Conservation (phyloP, 352 stramenopile species). For the Achlya hypogyna region DNA sequence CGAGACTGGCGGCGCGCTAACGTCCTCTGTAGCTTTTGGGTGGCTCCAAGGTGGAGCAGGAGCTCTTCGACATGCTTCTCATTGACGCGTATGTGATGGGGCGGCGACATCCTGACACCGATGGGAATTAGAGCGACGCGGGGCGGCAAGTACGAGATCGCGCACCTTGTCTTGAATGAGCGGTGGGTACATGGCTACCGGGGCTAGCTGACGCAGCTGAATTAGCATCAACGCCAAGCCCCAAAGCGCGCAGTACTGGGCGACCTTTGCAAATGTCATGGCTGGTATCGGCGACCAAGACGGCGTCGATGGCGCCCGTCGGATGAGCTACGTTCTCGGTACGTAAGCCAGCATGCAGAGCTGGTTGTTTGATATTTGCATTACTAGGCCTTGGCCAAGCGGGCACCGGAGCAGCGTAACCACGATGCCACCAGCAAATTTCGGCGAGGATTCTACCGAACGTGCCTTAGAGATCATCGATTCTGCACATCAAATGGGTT, state of each 20-base stretch:
- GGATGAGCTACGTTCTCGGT: constrained; percentile 83
- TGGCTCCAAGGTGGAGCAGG: constrained; percentile 57
- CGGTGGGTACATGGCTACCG: constrained; percentile 26
- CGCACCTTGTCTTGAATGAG: constrained; percentile 77
- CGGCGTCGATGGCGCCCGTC: constrained; percentile 72
- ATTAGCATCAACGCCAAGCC: constrained; percentile 52
- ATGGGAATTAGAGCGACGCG: constrained; percentile 43
- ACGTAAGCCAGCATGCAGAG: neutral
- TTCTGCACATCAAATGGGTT: no score
- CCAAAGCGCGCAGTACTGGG: constrained; percentile 77
- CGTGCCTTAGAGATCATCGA: no score
- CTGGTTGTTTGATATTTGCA: neutral
- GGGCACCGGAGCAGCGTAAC: constrained; percentile 3
- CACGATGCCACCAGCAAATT: neutral
- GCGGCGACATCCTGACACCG: neutral
- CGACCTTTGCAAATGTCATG: constrained; percentile 59
- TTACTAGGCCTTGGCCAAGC: constrained; percentile 15
- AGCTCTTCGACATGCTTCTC: constrained; percentile 64
- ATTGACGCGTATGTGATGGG: constrained; percentile 51
- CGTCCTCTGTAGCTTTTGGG: constrained; percentile 50
- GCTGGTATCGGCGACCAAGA: constrained; percentile 56
- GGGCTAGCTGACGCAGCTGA: neutral
- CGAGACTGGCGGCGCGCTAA: neutral
- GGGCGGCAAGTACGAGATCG: constrained; percentile 53
- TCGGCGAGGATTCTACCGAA: neutral